These are phyloP conservation scores for Saccharomycopsis sp. DNA, from an alignment of 805 yeast species.

Conservation along the genomic window DNA sequence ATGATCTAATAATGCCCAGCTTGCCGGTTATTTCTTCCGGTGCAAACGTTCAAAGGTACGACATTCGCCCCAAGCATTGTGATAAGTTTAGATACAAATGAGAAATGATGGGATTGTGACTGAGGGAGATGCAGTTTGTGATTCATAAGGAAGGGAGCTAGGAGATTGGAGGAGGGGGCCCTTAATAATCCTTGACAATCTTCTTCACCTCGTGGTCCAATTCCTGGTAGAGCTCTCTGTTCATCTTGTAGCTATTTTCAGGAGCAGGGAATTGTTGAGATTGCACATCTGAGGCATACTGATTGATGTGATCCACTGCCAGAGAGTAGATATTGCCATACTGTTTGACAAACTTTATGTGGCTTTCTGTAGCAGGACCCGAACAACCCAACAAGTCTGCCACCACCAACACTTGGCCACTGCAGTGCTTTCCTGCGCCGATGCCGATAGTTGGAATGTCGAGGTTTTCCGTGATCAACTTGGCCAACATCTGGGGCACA, in stretches of 20 bases:
- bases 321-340: slow-evolving; percentile 44
- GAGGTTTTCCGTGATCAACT: slow-evolving; percentile 49
- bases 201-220: slow-evolving; percentile 2
- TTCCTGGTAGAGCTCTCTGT: slow-evolving; percentile 5
- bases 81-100: not conserved
- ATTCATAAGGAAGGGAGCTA: too few relatives aligned
- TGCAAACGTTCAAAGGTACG: too few relatives aligned
- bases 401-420: slow-evolving; percentile 87
- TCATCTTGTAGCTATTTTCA: slow-evolving; percentile 12
- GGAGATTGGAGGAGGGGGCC: not conserved
- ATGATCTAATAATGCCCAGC: too few relatives aligned
- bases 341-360: slow-evolving; percentile 70
- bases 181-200: not conserved
- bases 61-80: not conserved
- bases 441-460: slow-evolving; percentile 85
- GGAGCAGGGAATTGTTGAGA: slow-evolving; percentile 44
- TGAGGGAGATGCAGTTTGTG: not conserved
- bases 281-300: slow-evolving; percentile 55
- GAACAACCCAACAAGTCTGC: slow-evolving; percentile 79
- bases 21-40: too few relatives aligned
- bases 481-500: slow-evolving; percentile 66
- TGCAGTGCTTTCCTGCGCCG: slow-evolving; percentile 80
- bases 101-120: not conserved
- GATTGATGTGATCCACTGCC: slow-evolving; percentile 42
- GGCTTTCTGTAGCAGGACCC: too few relatives aligned